phyloP scores from a whole-genome alignment of 2,329 filamentous ascomycete species.

The Sordariomycetes sp. region DNA sequence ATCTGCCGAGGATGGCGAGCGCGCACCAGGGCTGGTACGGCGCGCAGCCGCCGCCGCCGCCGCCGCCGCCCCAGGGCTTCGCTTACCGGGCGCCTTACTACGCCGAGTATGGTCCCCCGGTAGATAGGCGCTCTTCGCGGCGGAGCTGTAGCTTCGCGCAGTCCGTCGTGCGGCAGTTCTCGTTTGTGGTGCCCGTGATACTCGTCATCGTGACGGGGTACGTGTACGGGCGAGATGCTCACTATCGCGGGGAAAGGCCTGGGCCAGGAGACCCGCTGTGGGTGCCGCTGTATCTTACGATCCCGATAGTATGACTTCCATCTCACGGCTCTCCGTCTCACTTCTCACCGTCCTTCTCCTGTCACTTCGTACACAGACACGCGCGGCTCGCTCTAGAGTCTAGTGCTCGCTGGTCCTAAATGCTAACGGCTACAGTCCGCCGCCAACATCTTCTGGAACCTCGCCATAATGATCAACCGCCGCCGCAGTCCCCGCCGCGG shows the following conservation, averaged over 20 bases:
- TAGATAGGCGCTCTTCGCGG: neutral
- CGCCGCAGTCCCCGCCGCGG: neutral
- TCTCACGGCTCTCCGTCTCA: neutral
- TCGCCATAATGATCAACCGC: neutral
- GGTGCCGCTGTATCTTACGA: neutral
- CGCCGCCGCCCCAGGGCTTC: neutral
- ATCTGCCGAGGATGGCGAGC: neutral
- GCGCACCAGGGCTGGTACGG: neutral
- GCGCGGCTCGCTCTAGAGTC: no score
- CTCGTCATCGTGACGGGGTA: neutral
- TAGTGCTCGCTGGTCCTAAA: no score
- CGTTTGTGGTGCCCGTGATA: neutral
- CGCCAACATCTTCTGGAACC: neutral
- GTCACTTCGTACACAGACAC: neutral
- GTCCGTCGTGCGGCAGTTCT: slow-evolving; percentile 1
- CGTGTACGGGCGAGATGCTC: neutral
- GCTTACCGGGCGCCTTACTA: neutral
- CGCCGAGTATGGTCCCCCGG: neutral
- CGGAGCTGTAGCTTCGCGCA: neutral
- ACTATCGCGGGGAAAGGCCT: neutral
- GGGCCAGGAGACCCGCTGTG: neutral
- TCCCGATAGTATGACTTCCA: neutral
- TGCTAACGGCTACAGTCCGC: neutral
- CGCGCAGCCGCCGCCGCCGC: neutral
- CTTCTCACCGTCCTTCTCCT: neutral